Percentiles rank a stretch among this genome's conserved stretches.
Conservation (phyloP, 2,329 filamentous ascomycete genomes). For the Neonectria sp. region DNA sequence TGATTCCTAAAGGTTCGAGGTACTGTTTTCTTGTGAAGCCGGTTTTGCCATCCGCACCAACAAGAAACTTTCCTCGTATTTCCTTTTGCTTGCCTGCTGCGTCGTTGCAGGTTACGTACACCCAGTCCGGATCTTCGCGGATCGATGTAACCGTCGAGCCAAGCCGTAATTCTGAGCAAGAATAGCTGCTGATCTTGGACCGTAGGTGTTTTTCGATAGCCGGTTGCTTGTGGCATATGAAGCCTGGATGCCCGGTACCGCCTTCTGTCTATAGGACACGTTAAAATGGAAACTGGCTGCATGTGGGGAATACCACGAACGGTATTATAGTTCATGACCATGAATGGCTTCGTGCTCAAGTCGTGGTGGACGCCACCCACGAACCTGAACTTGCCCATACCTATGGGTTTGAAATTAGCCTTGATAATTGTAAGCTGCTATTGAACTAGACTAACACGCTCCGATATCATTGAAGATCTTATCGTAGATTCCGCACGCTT, state of each 20-base stretch:
- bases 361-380: constrained; percentile 25
- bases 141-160: constrained; percentile 27
- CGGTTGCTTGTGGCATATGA: constrained; percentile 48
- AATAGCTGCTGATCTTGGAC: constrained; percentile 44
- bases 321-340: constrained; percentile 33
- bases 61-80: constrained; percentile 44
- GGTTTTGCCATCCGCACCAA: constrained; percentile 64
- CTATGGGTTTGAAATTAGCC: constrained; percentile 1
- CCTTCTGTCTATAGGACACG: too few relatives aligned
- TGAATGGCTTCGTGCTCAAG: constrained; percentile 29
- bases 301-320: constrained; percentile 13
- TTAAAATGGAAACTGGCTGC: too few relatives aligned
- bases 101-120: constrained; percentile 42
- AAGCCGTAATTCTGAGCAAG: constrained; percentile 12
- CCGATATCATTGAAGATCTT: constrained; percentile 44
- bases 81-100: not conserved
- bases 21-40: constrained; percentile 62
- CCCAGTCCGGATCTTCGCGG: constrained; percentile 46
- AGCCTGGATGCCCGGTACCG: constrained; percentile 44
- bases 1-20: constrained; percentile 55
- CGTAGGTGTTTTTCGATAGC: constrained; percentile 39
- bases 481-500: constrained; percentile 44
- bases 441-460: constrained; percentile 23
- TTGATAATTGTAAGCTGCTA: not conserved
- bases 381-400: constrained; percentile 31